A percentile compares a stretch with the other conserved stretches of the same genome.
phyloP scores from a whole-genome alignment of 441 rosid species.

The Melastoma candidum region DNA sequence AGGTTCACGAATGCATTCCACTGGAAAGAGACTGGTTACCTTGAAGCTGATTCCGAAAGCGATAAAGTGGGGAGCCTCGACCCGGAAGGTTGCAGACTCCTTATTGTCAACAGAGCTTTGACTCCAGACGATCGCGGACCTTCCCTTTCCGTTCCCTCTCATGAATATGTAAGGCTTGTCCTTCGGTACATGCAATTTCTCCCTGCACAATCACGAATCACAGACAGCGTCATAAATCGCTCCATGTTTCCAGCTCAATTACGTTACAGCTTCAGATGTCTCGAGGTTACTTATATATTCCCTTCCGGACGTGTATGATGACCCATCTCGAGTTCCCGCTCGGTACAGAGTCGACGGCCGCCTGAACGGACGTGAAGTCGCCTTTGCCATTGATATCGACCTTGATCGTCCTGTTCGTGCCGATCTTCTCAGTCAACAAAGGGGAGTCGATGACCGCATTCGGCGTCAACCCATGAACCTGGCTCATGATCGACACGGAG shows the following conservation, averaged over 20 bases:
- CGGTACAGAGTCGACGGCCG: slow-evolving; percentile 71
- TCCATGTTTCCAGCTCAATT: not conserved
- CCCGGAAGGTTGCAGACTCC: slow-evolving; percentile 63
- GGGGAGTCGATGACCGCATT: slow-evolving; percentile 40
- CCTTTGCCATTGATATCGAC: slow-evolving; percentile 79
- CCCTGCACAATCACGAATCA: slow-evolving; percentile 26
- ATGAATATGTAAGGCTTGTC: slow-evolving; percentile 65
- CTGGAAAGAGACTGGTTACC: slow-evolving; percentile 21
- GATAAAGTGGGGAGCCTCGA: slow-evolving; percentile 50
- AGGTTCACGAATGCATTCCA: no score
- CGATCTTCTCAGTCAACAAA: slow-evolving; percentile 51
- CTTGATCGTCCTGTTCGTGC: slow-evolving; percentile 47
- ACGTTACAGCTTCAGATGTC: no score
- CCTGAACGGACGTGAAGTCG: slow-evolving; percentile 56
- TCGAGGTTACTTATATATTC: slow-evolving; percentile 46
- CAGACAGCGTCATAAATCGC: not conserved
- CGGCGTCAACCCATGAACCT: slow-evolving; percentile 13
- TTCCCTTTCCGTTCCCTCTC: slow-evolving; percentile 93
- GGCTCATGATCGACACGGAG: slow-evolving; percentile 11
- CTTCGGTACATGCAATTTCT: slow-evolving; percentile 59
- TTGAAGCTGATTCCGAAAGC: slow-evolving; percentile 79
- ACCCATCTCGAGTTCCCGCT: slow-evolving; percentile 52
- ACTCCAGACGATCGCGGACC: slow-evolving; percentile 47
- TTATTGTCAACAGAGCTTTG: slow-evolving; percentile 43
- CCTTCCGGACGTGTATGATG: slow-evolving; percentile 75